Conservation (phyloP, 805 yeast genomes). For the Saccharomycopsis fodiens region DNA sequence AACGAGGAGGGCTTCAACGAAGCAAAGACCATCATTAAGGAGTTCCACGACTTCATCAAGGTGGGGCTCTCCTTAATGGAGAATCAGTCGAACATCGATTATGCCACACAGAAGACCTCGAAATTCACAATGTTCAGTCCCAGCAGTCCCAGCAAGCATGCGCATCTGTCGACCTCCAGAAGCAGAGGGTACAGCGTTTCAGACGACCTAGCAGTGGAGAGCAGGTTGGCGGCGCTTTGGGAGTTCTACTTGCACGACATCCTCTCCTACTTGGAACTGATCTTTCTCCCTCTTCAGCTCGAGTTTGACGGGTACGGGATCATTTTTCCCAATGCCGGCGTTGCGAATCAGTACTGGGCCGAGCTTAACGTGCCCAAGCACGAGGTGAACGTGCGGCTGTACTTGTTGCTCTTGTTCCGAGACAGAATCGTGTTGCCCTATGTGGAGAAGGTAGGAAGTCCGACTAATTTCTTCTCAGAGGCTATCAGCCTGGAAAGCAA, state of each 20-base stretch:
- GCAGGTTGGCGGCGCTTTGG: constrained; percentile 42
- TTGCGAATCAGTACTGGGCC: constrained; percentile 26
- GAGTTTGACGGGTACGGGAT: constrained; percentile 31
- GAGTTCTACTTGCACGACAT: constrained; percentile 46
- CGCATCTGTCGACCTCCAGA: not conserved
- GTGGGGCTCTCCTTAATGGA: constrained; percentile 19
- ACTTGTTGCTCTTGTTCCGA: constrained; percentile 40
- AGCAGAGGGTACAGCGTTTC: not conserved
- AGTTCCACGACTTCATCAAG: constrained; percentile 19
- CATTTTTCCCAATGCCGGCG: constrained; percentile 24
- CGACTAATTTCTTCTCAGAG: constrained; percentile 26
- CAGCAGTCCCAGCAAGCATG: not conserved
- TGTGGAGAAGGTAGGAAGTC: constrained; percentile 34
- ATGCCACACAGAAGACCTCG: constrained; percentile 8
- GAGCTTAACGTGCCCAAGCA: constrained; percentile 17
- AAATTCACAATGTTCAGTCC: constrained; percentile 5
- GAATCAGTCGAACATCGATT: constrained; percentile 20
- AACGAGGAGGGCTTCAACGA: not conserved
- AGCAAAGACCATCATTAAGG: constrained; percentile 11
- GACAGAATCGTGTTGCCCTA: constrained; percentile 47
- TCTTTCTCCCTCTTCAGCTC: constrained; percentile 50
- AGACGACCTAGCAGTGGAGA: constrained; percentile 13
- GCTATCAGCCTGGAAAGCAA: constrained; percentile 28
- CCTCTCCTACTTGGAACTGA: constrained; percentile 51
- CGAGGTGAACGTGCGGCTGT: constrained; percentile 30